These are phyloP conservation scores for Geotrichum carabidarum DNA, from an alignment of 1,139 yeast species.

Conservation along the genomic window DNA sequence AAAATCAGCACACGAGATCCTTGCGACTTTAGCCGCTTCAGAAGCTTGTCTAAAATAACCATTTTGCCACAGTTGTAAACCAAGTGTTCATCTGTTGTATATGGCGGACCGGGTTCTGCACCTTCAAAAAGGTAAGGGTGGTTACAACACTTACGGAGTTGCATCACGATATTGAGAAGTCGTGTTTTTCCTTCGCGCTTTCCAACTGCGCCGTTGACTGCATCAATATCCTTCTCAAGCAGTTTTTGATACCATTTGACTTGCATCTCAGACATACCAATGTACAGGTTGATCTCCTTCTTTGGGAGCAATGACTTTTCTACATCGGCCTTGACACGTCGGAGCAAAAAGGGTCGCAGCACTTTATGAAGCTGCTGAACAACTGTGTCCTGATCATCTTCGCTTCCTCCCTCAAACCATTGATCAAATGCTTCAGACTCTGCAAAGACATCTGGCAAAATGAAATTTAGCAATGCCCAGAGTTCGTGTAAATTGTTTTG, in stretches of 20 bases:
- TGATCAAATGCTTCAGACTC: slow-evolving; percentile 85
- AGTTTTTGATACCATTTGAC: slow-evolving; percentile 82
- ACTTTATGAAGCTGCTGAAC: slow-evolving; percentile 83
- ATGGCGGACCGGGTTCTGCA: slow-evolving; percentile 99
- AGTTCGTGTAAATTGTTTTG: slow-evolving; percentile 92
- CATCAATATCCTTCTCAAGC: slow-evolving; percentile 89
- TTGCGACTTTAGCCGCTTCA: slow-evolving; percentile 62
- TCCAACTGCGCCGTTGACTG: slow-evolving; percentile 88
- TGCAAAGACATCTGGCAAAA: slow-evolving; percentile 90
- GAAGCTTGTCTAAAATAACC: slow-evolving; percentile 78
- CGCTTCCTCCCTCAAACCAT: slow-evolving; percentile 62
- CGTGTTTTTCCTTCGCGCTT: slow-evolving; percentile 87
- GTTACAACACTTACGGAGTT: slow-evolving; percentile 89
- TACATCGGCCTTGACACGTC: slow-evolving; percentile 90
- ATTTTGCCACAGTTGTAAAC: slow-evolving; percentile 84
- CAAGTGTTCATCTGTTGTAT: slow-evolving; percentile 91
- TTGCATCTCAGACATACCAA: slow-evolving; percentile 95
- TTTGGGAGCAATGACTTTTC: slow-evolving; percentile 87
- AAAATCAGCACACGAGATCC: slow-evolving; percentile 91
- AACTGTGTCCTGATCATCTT: slow-evolving; percentile 61
- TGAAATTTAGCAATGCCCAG: slow-evolving; percentile 88
- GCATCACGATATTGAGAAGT: slow-evolving; percentile 90
- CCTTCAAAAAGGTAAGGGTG: slow-evolving; percentile 97
- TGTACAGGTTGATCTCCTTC: slow-evolving; percentile 81
- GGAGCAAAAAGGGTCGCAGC: slow-evolving; percentile 75